Conservation (phyloP, 73 alveolate genomes). For the Paramecium octaurelia region DNA sequence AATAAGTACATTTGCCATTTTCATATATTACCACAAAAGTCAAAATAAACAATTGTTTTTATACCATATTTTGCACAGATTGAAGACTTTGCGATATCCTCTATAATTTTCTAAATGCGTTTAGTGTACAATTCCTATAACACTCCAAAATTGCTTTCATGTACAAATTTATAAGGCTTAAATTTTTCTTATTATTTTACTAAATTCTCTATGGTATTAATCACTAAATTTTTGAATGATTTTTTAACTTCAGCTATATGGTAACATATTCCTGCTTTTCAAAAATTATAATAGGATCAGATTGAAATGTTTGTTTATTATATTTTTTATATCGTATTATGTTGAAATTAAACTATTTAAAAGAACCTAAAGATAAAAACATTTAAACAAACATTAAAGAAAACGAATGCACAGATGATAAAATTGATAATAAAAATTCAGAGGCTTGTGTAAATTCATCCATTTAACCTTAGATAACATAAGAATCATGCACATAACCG, state of each 20-base stretch:
- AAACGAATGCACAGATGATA: not conserved
- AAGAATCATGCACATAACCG: not conserved
- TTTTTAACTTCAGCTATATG: not conserved
- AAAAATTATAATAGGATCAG: not conserved
- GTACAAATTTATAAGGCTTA: too few species aligned
- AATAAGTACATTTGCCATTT: not conserved
- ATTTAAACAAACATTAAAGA: not conserved
- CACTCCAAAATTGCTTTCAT: too few species aligned
- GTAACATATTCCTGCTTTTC: not conserved
- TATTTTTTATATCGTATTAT: not conserved
- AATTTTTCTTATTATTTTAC: too few species aligned
- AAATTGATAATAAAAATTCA: not conserved
- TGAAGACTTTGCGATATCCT: too few species aligned
- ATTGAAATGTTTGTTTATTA: not conserved
- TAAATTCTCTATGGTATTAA: too few species aligned
- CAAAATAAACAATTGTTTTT: not conserved
- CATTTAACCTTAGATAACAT: not conserved
- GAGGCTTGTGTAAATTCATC: not conserved
- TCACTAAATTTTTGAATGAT: not conserved
- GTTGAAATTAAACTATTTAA: not conserved
- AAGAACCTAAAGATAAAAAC: not conserved
- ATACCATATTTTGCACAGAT: not conserved
- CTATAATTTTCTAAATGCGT: too few species aligned
- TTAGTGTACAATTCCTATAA: too few species aligned
- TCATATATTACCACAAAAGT: not conserved